phyloP scores from a whole-genome alignment of 257 asterid species.

The Penstemon davidsonii region DNA sequence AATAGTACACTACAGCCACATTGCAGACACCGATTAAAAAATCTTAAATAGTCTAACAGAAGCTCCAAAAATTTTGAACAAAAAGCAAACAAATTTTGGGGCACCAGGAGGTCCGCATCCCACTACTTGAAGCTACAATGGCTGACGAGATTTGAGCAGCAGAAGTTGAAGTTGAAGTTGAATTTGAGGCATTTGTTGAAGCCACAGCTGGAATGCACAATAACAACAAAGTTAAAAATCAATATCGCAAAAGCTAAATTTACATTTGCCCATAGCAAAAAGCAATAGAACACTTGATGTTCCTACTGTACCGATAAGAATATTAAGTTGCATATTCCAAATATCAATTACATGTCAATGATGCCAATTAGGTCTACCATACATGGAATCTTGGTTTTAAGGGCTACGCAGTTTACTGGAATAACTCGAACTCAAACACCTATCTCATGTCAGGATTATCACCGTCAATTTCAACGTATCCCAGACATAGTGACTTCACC shows the following conservation, averaged over 20 bases:
- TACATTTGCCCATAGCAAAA: background rate
- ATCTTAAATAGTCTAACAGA: no score
- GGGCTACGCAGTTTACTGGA: slow-evolving; percentile 1
- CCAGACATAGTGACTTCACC: background rate
- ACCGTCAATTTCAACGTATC: background rate
- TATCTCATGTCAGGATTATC: background rate
- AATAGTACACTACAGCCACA: slow-evolving; percentile 3
- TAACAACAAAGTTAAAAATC: background rate
- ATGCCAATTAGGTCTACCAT: background rate
- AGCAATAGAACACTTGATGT: background rate
- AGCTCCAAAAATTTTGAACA: no score
- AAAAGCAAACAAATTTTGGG: slow-evolving; percentile 17
- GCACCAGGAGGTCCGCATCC: slow-evolving; percentile 33
- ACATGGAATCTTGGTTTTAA: background rate
- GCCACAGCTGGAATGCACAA: background rate
- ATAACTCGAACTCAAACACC: background rate
- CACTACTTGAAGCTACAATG: slow-evolving; percentile 17
- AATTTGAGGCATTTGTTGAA: slow-evolving; percentile 9
- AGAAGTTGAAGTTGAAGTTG: background rate
- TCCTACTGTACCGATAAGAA: background rate
- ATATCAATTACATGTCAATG: background rate
- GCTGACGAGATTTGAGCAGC: slow-evolving; percentile 21
- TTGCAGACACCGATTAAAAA: background rate
- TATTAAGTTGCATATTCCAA: background rate
- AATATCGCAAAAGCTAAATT: background rate